Evolutionary conservation across 1,139 yeast species (phyloP), one percentile per base, ranked within the genome.

Genomic region (Casaregolazyma suthepensis): DNA sequence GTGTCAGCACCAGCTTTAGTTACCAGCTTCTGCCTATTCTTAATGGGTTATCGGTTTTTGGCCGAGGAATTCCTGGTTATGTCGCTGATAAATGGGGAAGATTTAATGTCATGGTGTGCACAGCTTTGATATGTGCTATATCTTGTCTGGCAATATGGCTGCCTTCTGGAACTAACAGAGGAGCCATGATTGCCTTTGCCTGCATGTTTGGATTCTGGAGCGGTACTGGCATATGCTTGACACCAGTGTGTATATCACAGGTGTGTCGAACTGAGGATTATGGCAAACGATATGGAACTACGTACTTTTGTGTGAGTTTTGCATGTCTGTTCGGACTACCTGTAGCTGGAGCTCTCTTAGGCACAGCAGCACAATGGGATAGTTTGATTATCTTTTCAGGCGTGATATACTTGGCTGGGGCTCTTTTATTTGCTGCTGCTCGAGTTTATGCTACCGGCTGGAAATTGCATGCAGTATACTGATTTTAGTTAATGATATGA

Each of bases 241-340:
- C 77, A 0, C 80, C 81, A 0, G 76, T 74, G 3, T 71, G 76
- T 56, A 66, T 75, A 18, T 70, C 75, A 0, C 89, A 84, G 65
- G 81, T 85, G 19, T 81, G 88, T 45, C 76, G 76, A 49, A 80
- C 85, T 1, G 81, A 80, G 45, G 78, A 77, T 54, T 84, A 83
- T 61, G 91, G 91, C 29, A 81, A 78, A 61, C 75, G 86, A 26
- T 85, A 81, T 63, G 87, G 90, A 0, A 83, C 87, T 0, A 76
- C 84, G 67, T 84, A 85, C 65, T 81, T 82, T 61, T 72, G 82
- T 44, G 82, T 83, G 46, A 78, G 87, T 9, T 79, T 83, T 61
- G 80, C 81, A 42, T 78, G 80, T 5, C 69, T 84, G 47, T 74
- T 77, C 0, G 76, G 80, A 1, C 70, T 78, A 56, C 84, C 84